These are phyloP conservation scores for Trypanosoma boissoni DNA, from an alignment of 208 protist species.

Conservation along the genomic window DNA sequence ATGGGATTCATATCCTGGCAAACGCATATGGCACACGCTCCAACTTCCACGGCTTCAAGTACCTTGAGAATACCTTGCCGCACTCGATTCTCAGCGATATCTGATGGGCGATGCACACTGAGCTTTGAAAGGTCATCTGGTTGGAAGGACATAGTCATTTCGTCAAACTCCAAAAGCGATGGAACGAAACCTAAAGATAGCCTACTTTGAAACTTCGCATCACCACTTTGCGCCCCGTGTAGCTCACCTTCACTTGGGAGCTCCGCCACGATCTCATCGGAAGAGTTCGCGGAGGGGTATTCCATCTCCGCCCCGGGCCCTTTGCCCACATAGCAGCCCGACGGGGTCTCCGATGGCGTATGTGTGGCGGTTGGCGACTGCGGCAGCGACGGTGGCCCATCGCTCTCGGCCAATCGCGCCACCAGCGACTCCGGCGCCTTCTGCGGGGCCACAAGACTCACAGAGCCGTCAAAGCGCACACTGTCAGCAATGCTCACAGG, in stretches of 20 bases:
- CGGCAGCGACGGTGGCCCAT: not conserved
- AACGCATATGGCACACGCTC: conserved; percentile 68
- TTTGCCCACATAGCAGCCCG: not conserved
- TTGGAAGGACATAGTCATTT: conserved; percentile 48
- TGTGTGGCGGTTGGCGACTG: not conserved
- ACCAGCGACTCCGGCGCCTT: conserved; percentile 22
- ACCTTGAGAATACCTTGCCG: conserved; percentile 36
- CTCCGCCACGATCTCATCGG: conserved; percentile 1
- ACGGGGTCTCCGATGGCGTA: not conserved
- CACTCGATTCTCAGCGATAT: conserved; percentile 15
- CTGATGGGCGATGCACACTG: not conserved
- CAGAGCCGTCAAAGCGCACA: conserved; percentile 44
- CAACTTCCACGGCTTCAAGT: conserved; percentile 39
- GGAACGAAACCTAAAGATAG: not conserved
- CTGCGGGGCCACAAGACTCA: conserved; percentile 32
- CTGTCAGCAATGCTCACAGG: conserved; percentile 52
- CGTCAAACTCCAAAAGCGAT: conserved; percentile 68
- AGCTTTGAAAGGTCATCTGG: conserved; percentile 25
- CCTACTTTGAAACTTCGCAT: not conserved
- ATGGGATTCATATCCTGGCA: conserved; percentile 76
- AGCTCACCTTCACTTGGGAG: not conserved
- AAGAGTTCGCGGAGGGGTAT: not conserved
- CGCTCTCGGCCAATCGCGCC: conserved; percentile 27
- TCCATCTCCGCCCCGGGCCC: not conserved
- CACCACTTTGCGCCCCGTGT: not conserved